A percentile compares a stretch with the other conserved stretches of the same genome.
Conservation (phyloP, 805 yeast species). For the Hanseniaspora clermontiae region DNA sequence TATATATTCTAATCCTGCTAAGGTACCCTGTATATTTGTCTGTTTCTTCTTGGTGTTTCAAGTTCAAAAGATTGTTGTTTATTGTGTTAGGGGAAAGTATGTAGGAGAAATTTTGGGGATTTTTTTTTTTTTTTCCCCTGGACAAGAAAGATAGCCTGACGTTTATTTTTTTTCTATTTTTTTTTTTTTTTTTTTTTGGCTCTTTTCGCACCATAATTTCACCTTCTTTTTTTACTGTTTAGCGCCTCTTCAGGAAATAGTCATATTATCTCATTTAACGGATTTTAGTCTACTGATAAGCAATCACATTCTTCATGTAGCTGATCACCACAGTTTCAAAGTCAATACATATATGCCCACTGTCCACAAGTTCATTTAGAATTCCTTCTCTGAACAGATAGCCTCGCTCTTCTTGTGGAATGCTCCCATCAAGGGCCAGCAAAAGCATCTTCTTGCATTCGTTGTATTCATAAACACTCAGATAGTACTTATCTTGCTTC, state of each 20-base stretch:
- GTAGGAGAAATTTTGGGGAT: too few relatives aligned
- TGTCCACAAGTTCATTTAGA: background rate
- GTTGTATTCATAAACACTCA: background rate
- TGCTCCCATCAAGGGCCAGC: background rate
- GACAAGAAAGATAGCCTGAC: too few relatives aligned
- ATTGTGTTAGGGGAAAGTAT: too few relatives aligned
- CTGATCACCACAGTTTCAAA: background rate
- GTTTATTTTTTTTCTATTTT: background rate
- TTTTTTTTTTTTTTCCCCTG: background rate
- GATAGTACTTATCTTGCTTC: background rate
- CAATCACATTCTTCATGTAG: background rate
- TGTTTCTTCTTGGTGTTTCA: too few relatives aligned
- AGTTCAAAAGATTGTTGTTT: too few relatives aligned
- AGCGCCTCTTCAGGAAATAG: background rate
- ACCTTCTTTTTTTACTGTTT: too few relatives aligned
- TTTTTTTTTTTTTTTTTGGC: background rate
- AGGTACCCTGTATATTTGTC: too few relatives aligned
- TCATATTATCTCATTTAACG: background rate
- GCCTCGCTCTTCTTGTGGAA: background rate
- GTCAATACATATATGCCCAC: background rate
- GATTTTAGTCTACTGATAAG: background rate
- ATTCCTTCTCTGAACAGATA: background rate
- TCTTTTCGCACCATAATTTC: too few relatives aligned
- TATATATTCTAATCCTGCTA: background rate
- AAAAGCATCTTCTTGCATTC: slow-evolving; percentile 1